Conservation (phyloP, 2,329 filamentous ascomycete species). For the Penicillium sp. region DNA sequence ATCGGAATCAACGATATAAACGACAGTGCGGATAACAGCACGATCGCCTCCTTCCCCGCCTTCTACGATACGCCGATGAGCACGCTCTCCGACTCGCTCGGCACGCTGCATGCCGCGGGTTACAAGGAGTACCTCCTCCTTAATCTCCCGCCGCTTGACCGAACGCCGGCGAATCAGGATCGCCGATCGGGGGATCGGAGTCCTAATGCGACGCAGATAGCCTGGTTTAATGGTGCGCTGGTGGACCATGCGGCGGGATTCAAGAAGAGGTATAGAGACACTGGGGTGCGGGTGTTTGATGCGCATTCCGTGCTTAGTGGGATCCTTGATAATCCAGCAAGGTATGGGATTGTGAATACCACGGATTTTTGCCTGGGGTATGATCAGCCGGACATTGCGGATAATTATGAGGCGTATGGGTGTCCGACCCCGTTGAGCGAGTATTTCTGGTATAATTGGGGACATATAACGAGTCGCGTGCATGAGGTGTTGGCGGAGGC, state of each 20-base stretch:
- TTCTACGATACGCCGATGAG: slow-evolving; percentile 52
- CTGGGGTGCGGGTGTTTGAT: slow-evolving; percentile 51
- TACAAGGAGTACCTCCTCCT: slow-evolving; percentile 56
- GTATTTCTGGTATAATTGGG: slow-evolving; percentile 57
- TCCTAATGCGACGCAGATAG: slow-evolving; percentile 54
- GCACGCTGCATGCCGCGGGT: slow-evolving; percentile 28
- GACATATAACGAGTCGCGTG: slow-evolving; percentile 51
- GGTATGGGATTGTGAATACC: slow-evolving; percentile 53
- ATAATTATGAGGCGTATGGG: slow-evolving; percentile 51
- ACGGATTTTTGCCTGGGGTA: slow-evolving; percentile 53
- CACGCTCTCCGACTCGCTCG: slow-evolving; percentile 45
- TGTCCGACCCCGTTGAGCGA: slow-evolving; percentile 48
- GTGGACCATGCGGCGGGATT: slow-evolving; percentile 42
- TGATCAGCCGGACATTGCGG: slow-evolving; percentile 52
- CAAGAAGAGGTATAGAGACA: slow-evolving; percentile 33
- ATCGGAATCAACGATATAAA: slow-evolving; percentile 64
- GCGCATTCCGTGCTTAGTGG: slow-evolving; percentile 48
- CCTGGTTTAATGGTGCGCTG: slow-evolving; percentile 51
- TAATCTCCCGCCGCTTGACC: slow-evolving; percentile 58
- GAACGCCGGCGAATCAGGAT: slow-evolving; percentile 45
- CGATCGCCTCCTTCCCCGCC: slow-evolving; percentile 44
- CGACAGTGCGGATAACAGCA: slow-evolving; percentile 52
- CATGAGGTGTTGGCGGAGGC: slow-evolving; percentile 45
- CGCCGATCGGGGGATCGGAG: slow-evolving; percentile 33
- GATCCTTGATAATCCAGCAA: slow-evolving; percentile 48